Evolutionary conservation across 306 rosid species (phyloP).

Genomic region (Potentilla sterilis): DNA sequence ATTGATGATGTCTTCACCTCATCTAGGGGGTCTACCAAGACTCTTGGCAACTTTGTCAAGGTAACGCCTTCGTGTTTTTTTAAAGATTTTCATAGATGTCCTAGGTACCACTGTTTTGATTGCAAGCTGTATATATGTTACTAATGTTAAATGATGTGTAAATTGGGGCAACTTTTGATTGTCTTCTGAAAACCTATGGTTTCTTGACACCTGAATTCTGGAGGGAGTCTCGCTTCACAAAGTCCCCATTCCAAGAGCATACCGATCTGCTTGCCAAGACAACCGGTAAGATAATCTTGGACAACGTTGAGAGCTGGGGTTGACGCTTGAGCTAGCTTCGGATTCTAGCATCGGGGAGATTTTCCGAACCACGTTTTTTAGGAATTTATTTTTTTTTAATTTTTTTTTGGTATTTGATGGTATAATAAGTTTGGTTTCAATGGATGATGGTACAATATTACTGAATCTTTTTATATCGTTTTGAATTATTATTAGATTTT

Average conservation of each 20-base stretch:
- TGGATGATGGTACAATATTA: slow-evolving; percentile 1
- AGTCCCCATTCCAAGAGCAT: slow-evolving; percentile 70
- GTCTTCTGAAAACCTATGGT: slow-evolving; percentile 60
- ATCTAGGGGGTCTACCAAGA: slow-evolving; percentile 74
- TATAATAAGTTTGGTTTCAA: slow-evolving; percentile 4
- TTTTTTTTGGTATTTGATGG: background rate
- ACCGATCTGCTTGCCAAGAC: slow-evolving; percentile 59
- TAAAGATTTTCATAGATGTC: background rate
- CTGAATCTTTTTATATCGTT: background rate
- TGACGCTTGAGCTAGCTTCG: slow-evolving; percentile 24
- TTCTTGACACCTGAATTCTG: slow-evolving; percentile 67
- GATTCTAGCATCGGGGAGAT: background rate
- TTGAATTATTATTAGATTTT: background rate
- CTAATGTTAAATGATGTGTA: background rate
- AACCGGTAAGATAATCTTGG: slow-evolving; percentile 44
- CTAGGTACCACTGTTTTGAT: background rate
- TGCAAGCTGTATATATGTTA: background rate
- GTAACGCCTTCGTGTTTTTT: slow-evolving; percentile 13
- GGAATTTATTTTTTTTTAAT: background rate
- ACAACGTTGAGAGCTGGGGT: slow-evolving; percentile 38
- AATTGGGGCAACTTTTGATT: slow-evolving; percentile 58
- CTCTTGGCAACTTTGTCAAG: slow-evolving; percentile 83
- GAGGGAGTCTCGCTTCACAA: slow-evolving; percentile 62
- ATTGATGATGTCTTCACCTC: slow-evolving; percentile 71
- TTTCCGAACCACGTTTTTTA: background rate